Conservation (phyloP, 805 yeast species). For the Wickerhamiella vanderwaltii region DNA sequence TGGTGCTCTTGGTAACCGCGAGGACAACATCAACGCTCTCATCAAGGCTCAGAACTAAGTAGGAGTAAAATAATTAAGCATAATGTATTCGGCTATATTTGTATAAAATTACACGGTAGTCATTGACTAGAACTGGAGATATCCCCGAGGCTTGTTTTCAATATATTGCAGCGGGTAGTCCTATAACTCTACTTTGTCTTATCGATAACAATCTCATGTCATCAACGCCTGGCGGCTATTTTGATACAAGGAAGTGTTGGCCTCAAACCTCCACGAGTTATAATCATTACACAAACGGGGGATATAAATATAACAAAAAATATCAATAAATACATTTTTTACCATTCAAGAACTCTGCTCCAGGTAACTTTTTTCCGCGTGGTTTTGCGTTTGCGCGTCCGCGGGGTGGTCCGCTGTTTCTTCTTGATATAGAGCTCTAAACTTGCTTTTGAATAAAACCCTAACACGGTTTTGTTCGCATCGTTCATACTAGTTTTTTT, state of each 20-base stretch:
- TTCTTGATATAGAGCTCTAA: conserved; percentile 4
- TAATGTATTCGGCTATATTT: conserved; percentile 5
- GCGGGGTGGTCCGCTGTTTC: background rate
- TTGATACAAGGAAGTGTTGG: no score
- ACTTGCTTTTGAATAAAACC: conserved; percentile 2
- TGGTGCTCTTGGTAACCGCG: conserved; percentile 98
- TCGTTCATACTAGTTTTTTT: background rate
- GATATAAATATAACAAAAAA: no score
- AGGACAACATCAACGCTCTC: conserved; percentile 86
- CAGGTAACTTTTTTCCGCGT: conserved; percentile 1
- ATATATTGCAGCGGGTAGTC: no score
- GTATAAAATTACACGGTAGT: background rate
- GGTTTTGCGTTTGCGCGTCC: background rate
- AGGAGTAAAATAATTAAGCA: conserved; percentile 8
- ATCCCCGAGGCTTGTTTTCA: no score
- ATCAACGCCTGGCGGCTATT: no score
- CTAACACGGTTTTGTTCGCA: background rate
- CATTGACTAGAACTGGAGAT: background rate
- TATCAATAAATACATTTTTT: no score
- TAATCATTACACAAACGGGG: no score
- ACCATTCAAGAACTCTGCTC: conserved; percentile 3
- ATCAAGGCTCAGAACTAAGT: conserved; percentile 85
- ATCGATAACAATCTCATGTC: no score
- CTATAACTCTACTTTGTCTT: no score
- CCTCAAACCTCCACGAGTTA: no score